Evolutionary conservation across 352 stramenopile genomes (phyloP).

Genomic region (Globisporangium takayamanum): DNA sequence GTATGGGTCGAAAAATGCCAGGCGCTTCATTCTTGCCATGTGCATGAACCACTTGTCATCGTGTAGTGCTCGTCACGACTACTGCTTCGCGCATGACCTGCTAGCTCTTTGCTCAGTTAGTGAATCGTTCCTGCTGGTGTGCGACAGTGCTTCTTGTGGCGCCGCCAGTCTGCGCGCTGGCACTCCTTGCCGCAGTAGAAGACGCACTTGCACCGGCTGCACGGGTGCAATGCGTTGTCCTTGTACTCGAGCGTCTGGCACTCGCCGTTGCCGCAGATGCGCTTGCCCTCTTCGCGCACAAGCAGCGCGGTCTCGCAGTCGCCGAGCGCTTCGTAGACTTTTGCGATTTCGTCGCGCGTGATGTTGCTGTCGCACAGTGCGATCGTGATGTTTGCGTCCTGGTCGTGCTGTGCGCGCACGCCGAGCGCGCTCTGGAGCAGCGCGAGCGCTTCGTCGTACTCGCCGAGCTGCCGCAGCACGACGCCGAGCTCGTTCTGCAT

Average conservation of each 20-base stretch:
- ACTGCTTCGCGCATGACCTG: no score
- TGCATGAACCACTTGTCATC: no score
- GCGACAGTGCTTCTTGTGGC: conserved; percentile 24
- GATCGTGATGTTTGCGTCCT: conserved; percentile 22
- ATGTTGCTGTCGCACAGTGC: conserved; percentile 54
- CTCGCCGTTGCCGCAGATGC: conserved; percentile 44
- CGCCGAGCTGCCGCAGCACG: conserved; percentile 37
- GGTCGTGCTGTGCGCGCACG: conserved; percentile 36
- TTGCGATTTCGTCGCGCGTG: conserved; percentile 64
- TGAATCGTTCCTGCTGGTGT: background rate
- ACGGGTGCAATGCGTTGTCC: conserved; percentile 37
- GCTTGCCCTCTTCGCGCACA: conserved; percentile 32
- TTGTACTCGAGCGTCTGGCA: conserved; percentile 50
- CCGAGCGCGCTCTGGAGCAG: conserved; percentile 36
- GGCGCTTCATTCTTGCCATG: no score
- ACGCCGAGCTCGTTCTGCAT: conserved; percentile 51
- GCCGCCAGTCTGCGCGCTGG: conserved; percentile 65
- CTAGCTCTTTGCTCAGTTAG: no score
- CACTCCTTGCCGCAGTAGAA: conserved; percentile 67
- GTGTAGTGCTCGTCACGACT: no score
- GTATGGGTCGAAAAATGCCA: no score
- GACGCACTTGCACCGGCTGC: conserved; percentile 57
- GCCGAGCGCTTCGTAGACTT: conserved; percentile 58
- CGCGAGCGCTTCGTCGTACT: conserved; percentile 41
- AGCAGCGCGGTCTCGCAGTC: conserved; percentile 37